Percentiles rank a stretch among this genome's conserved stretches.
These are phyloP conservation scores for Aspergillus sp. DNA, from an alignment of 2,329 filamentous ascomycete genomes.

Conservation along the genomic window DNA sequence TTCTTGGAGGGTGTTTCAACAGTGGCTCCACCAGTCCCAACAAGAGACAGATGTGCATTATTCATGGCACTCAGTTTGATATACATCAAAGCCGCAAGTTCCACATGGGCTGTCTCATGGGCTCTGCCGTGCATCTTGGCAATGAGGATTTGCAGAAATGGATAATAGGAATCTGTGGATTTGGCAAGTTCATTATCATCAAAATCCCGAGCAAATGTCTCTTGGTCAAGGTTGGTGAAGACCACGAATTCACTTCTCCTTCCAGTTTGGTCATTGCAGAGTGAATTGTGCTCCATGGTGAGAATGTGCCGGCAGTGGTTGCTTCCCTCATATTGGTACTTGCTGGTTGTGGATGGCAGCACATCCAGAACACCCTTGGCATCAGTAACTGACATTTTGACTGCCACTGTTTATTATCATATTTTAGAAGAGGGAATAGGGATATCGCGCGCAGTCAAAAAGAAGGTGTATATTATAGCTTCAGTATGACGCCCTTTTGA, in stretches of 20 bases:
- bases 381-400: too few relatives aligned
- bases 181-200: background rate
- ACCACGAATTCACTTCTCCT: background rate
- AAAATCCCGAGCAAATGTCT: background rate
- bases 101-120: background rate
- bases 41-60: background rate
- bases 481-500: too few relatives aligned
- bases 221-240: background rate
- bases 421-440: too few relatives aligned
- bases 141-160: background rate
- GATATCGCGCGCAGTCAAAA: too few relatives aligned
- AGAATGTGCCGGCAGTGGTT: background rate
- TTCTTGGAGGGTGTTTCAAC: background rate
- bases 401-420: too few relatives aligned
- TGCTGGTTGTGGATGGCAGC: background rate
- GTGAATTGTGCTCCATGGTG: background rate
- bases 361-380: too few relatives aligned
- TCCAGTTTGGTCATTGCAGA: background rate
- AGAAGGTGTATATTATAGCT: too few relatives aligned
- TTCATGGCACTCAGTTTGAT: background rate
- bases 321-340: background rate
- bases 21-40: background rate
- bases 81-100: background rate
- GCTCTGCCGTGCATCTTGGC: background rate
- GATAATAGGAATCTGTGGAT: background rate